Percentiles rank a stretch among this genome's conserved stretches.
phyloP scores from a whole-genome alignment of 208 protist genomes.

The Giardia muris region DNA sequence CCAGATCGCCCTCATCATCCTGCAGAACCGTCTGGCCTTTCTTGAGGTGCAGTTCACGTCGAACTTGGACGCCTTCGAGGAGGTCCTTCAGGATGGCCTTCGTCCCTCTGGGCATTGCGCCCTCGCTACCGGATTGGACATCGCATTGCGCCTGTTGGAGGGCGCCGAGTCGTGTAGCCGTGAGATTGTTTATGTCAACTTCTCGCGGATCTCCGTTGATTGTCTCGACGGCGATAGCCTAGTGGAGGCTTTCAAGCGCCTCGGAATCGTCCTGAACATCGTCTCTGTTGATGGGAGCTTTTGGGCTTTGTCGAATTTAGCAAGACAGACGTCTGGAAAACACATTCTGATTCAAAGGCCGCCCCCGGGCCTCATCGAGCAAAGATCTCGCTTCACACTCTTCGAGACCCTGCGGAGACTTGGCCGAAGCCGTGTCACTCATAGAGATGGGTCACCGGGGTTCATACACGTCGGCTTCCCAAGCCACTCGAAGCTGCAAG shows the following conservation, averaged over 20 bases:
- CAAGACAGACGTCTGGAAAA: not conserved
- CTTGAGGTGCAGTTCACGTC: not conserved
- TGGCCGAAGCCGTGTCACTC: not conserved
- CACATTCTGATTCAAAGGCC: not conserved
- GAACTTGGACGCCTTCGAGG: not conserved
- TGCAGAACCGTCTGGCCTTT: not conserved
- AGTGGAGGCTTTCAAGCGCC: not conserved
- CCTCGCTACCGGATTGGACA: not conserved
- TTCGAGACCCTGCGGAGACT: not conserved
- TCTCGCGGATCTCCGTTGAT: not conserved
- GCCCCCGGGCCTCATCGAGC: not conserved
- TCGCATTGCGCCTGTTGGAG: not conserved
- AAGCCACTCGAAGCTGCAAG: not conserved
- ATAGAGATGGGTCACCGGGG: not conserved
- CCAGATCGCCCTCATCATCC: not conserved
- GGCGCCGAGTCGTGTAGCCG: not conserved
- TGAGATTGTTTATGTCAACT: not conserved
- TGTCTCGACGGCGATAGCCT: not conserved
- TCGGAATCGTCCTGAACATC: not conserved
- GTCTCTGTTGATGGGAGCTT: not conserved
- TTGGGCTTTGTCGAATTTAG: not conserved
- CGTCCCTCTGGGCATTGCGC: not conserved
- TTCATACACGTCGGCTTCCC: not conserved
- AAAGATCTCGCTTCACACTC: no score
- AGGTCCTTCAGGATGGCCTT: not conserved